Evolutionary conservation across 139 green algal genomes (phyloP).

Genomic region (Parachlorella kessleri): DNA sequence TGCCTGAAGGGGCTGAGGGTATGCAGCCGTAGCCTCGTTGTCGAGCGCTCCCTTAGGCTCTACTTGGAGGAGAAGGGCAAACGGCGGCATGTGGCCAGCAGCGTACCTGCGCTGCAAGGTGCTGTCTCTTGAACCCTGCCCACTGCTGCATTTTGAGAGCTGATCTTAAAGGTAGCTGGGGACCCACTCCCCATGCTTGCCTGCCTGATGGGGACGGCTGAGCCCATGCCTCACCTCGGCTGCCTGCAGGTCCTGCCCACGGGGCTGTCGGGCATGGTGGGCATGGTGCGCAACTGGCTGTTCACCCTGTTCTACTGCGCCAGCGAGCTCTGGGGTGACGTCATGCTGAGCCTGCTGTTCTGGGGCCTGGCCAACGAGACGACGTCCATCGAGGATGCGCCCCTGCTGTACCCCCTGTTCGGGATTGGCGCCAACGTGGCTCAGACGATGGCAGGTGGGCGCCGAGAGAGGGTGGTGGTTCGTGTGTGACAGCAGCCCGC

Average conservation of each 20-base stretch:
- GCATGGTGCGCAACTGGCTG: conserved; percentile 94
- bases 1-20: no score
- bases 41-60: no score
- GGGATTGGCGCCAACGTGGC: conserved; percentile 96
- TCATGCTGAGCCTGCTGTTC: conserved; percentile 90
- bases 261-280: conserved; percentile 63
- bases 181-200: no score
- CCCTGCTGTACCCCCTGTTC: conserved; percentile 94
- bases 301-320: conserved; percentile 96
- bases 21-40: no score
- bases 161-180: no score
- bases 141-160: no score
- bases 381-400: conserved; percentile 84
- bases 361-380: conserved; percentile 97
- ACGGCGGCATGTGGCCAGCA: no score
- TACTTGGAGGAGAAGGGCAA: no score
- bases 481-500: neutral
- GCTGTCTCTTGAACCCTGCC: no score
- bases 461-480: neutral
- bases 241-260: conserved; percentile 33
- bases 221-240: no score
- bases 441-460: conserved; percentile 74
- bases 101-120: no score
- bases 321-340: conserved; percentile 89
- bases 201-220: no score